phyloP scores from a whole-genome alignment of 345 rosid genomes.

The Geranium brycei region DNA sequence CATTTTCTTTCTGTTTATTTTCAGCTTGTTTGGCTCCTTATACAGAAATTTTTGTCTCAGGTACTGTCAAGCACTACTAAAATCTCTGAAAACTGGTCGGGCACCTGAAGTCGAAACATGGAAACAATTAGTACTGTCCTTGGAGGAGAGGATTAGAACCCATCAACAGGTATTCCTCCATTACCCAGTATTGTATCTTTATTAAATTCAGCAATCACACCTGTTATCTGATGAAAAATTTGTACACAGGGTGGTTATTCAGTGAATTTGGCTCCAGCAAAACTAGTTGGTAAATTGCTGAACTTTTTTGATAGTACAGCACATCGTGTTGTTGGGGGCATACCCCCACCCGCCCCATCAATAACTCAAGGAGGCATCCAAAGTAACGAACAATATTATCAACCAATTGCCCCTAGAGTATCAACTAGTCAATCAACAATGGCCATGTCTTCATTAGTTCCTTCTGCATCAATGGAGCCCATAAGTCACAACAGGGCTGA shows the following conservation, averaged over 20 bases:
- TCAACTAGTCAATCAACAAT: conserved; percentile 62
- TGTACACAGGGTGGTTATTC: conserved; percentile 61
- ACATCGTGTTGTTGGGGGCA: conserved; percentile 67
- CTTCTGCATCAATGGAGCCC: conserved; percentile 69
- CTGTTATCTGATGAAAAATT: conserved; percentile 4
- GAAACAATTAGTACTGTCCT: conserved; percentile 44
- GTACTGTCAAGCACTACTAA: conserved; percentile 63
- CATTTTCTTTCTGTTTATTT: conserved; percentile 6
- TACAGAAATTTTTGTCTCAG: conserved; percentile 21
- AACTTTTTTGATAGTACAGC: conserved; percentile 76
- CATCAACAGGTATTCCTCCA: conserved; percentile 52
- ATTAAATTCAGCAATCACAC: neutral
- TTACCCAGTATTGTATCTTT: neutral
- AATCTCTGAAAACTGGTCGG: conserved; percentile 61
- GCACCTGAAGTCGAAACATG: conserved; percentile 55
- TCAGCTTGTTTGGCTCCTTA: conserved; percentile 13
- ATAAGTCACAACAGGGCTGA: conserved; percentile 51
- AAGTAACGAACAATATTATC: conserved; percentile 28
- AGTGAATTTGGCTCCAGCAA: conserved; percentile 57
- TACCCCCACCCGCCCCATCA: conserved; percentile 53
- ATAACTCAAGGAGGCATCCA: conserved; percentile 26
- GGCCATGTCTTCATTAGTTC: conserved; percentile 58
- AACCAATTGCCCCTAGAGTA: conserved; percentile 34
- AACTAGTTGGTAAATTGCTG: conserved; percentile 61
- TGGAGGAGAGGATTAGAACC: conserved; percentile 59